Evolutionary conservation across 2,329 filamentous ascomycete genomes (phyloP).

Genomic region (Penicillium psychrosexuale): DNA sequence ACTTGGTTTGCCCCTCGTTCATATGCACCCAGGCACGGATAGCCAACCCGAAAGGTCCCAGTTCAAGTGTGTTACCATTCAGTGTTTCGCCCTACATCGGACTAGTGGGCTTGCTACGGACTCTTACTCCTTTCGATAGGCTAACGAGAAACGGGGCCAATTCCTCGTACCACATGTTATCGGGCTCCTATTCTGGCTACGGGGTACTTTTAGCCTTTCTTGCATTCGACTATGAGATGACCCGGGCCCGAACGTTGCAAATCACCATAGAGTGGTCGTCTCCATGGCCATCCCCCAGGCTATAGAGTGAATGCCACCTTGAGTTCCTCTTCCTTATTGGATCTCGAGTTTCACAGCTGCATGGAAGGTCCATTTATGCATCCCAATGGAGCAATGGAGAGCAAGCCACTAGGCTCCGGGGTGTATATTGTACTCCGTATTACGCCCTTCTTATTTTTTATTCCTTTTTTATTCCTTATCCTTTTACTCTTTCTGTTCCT

Average conservation of each 20-base stretch:
- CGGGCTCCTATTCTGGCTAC: not conserved
- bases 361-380: conserved; percentile 14
- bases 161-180: conserved; percentile 2
- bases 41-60: conserved; percentile 1
- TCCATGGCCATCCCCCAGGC: not conserved
- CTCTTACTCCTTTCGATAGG: conserved; percentile 3
- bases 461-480: not conserved
- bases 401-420: conserved; percentile 4
- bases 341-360: conserved; percentile 12
- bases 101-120: conserved; percentile 3
- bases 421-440: conserved; percentile 3
- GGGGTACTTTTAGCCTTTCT: not conserved
- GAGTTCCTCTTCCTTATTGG: conserved; percentile 6
- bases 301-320: not conserved
- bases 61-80: conserved; percentile 4
- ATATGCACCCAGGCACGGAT: conserved; percentile 20
- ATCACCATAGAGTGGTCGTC: too few relatives aligned
- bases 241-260: too few relatives aligned
- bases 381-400: conserved; percentile 6
- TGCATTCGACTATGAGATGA: too few relatives aligned
- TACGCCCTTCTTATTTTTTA: not conserved
- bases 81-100: conserved; percentile 1
- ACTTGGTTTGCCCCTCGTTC: conserved; percentile 20
- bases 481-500: not conserved
- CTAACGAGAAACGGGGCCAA: not conserved